A percentile compares a stretch with the other conserved stretches of the same genome.
phyloP scores from a whole-genome alignment of 2,329 filamentous ascomycete genomes.

The Alternaria postmessia region DNA sequence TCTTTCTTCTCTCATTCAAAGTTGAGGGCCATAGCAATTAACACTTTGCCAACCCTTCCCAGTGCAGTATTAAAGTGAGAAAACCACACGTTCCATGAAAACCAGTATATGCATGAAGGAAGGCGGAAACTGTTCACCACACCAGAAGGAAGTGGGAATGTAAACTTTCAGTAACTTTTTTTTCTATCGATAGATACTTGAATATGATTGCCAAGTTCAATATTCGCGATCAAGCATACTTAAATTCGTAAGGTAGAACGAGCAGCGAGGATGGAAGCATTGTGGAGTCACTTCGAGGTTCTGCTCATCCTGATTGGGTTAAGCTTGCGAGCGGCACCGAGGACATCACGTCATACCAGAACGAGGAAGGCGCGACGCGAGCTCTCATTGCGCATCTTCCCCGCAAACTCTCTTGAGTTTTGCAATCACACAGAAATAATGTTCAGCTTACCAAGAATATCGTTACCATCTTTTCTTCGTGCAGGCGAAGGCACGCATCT shows the following conservation, averaged over 20 bases:
- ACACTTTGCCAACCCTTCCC: too few species aligned
- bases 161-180: background rate
- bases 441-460: slow-evolving; percentile 35
- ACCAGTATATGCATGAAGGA: too few species aligned
- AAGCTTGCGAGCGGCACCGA: slow-evolving; percentile 7
- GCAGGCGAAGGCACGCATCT: slow-evolving; percentile 28
- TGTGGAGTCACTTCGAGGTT: background rate
- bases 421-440: slow-evolving; percentile 21
- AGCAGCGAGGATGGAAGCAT: background rate
- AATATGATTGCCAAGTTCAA: background rate
- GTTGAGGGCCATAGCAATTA: background rate
- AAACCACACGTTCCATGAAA: too few species aligned
- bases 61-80: too few species aligned
- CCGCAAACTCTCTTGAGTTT: slow-evolving; percentile 25
- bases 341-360: slow-evolving; percentile 34
- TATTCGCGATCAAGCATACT: background rate
- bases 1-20: background rate
- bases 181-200: background rate
- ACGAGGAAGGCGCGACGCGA: slow-evolving; percentile 27
- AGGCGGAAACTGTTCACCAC: background rate
- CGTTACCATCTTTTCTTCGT: slow-evolving; percentile 31
- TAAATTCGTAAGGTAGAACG: background rate
- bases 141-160: background rate
- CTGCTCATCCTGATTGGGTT: slow-evolving; percentile 3
- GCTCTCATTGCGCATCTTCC: slow-evolving; percentile 25